Evolutionary conservation across 148 eudicot genomes (phyloP).

Genomic region (Fagopyrum homotropicum): DNA sequence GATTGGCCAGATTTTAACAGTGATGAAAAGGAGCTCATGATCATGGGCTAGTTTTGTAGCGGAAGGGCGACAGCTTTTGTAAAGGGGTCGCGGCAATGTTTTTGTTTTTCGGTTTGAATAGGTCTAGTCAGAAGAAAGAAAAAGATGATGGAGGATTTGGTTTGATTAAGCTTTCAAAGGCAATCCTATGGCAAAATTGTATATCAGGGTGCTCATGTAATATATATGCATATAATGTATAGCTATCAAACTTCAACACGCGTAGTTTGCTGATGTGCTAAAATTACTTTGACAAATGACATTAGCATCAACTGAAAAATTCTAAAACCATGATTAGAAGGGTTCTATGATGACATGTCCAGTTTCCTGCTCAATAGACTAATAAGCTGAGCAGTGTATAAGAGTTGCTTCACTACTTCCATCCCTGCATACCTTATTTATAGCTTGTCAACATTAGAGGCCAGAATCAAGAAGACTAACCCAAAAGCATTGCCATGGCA

Average conservation of each 20-base stretch:
- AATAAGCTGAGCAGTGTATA: too few species aligned
- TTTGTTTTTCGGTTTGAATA: not conserved
- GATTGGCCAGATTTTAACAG: not conserved
- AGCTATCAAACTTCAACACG: not conserved
- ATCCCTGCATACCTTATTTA: not conserved
- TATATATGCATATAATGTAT: not conserved
- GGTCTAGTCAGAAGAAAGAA: not conserved
- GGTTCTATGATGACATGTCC: not conserved
- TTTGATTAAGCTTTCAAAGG: not conserved
- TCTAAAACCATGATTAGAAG: not conserved
- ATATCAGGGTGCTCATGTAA: not conserved
- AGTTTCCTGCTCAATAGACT: not conserved
- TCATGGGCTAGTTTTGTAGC: not conserved
- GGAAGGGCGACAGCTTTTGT: not conserved
- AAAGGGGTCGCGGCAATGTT: not conserved
- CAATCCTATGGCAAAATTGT: not conserved
- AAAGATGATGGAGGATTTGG: not conserved
- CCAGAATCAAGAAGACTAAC: not conserved
- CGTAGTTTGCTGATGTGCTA: not conserved
- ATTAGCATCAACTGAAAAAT: not conserved
- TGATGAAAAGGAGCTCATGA: not conserved
- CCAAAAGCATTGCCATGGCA: not conserved
- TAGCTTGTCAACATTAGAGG: not conserved
- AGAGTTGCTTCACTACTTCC: not conserved
- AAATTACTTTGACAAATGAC: not conserved